Conservation (phyloP, 306 rosid species). For the Quercus rubra region DNA sequence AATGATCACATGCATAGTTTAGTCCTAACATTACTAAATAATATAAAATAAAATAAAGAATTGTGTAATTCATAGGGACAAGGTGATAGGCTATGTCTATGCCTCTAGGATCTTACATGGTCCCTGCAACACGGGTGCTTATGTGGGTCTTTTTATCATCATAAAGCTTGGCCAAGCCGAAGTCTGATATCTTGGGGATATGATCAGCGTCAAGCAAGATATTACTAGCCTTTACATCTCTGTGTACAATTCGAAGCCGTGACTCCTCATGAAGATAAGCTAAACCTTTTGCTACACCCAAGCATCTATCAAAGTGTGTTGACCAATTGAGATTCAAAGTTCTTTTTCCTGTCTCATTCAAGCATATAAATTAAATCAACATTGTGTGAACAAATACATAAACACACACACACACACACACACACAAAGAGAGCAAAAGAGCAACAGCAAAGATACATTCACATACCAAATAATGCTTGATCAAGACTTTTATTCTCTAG, state of each 20-base stretch:
- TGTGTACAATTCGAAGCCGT: constrained; percentile 59
- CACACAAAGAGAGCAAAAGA: not conserved
- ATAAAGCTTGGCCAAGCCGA: constrained; percentile 76
- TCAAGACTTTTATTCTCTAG: constrained; percentile 80
- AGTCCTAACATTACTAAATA: not conserved
- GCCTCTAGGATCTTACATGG: constrained; percentile 51
- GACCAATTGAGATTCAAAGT: constrained; percentile 54
- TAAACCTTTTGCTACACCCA: constrained; percentile 74
- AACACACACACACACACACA: no score
- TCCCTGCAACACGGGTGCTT: constrained; percentile 79
- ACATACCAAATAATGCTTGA: constrained; percentile 78
- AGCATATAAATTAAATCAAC: not conserved
- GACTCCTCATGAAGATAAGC: constrained; percentile 81
- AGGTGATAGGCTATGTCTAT: not conserved
- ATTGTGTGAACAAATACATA: not conserved
- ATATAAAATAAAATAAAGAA: not conserved
- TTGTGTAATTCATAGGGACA: not conserved
- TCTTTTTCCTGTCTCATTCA: constrained; percentile 32
- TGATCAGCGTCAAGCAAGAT: constrained; percentile 63
- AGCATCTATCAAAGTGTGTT: constrained; percentile 56
- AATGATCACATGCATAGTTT: constrained; percentile 8
- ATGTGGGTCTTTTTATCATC: constrained; percentile 76
- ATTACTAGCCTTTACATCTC: constrained; percentile 85
- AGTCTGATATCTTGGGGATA: constrained; percentile 72
- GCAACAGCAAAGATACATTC: not conserved